A percentile compares a stretch with the other conserved stretches of the same genome.
These are phyloP conservation scores for Inonotus hispidus DNA, from an alignment of 1,284 basidiomycete species.

Conservation along the genomic window DNA sequence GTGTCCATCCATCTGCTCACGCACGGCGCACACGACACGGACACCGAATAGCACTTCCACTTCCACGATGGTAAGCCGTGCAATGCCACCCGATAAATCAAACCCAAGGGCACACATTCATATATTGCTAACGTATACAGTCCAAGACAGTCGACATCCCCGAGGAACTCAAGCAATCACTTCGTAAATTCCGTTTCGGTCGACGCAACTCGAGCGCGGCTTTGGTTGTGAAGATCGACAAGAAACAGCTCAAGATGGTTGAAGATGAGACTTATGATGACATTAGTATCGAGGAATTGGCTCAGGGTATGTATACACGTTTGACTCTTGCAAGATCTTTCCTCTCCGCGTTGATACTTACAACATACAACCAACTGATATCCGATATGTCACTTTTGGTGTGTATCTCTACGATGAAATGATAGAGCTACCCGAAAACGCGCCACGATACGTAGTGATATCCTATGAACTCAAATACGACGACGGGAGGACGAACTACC, in stretches of 20 bases:
- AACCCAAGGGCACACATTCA: not conserved
- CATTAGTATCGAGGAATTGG: constrained; percentile 76
- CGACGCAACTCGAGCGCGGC: constrained; percentile 64
- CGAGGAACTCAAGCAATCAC: constrained; percentile 62
- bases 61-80: not conserved
- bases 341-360: no score
- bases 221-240: constrained; percentile 72
- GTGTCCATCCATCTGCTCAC: not conserved
- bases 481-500: constrained; percentile 84
- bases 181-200: constrained; percentile 81
- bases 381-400: no score
- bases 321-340: no score
- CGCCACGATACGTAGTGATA: constrained; percentile 82
- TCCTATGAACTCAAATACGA: constrained; percentile 78
- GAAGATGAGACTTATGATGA: constrained; percentile 76
- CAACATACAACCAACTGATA: no score
- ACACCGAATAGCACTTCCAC: not conserved
- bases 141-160: constrained; percentile 44
- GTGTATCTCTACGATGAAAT: no score
- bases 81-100: not conserved
- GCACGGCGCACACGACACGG: no score
- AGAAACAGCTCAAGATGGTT: constrained; percentile 62
- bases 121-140: not conserved
- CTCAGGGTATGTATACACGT: constrained; percentile 73
- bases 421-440: constrained; percentile 84